These are phyloP conservation scores for Rickenella mellea DNA, from an alignment of 768 basidiomycete genomes.

Conservation along the genomic window DNA sequence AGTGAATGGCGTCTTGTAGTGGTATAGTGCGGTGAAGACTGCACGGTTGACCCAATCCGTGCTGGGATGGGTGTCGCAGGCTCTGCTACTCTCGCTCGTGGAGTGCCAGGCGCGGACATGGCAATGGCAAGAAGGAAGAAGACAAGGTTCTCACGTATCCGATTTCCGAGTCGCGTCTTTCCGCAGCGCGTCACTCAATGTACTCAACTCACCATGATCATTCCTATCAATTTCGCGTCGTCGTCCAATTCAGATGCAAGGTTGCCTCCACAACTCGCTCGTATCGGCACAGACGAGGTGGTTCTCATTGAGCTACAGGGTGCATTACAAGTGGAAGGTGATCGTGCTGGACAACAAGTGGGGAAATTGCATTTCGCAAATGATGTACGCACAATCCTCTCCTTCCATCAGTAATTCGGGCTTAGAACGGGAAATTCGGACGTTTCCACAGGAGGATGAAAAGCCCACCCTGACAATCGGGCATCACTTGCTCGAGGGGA, in stretches of 20 bases:
- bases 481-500: conserved; percentile 86
- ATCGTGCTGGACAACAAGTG: conserved; percentile 62
- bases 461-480: conserved; percentile 78
- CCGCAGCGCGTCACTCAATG: not conserved
- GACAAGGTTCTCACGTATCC: not conserved
- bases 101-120: not conserved
- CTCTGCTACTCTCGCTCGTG: not conserved
- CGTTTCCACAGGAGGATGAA: too few species aligned
- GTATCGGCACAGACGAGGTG: conserved; percentile 69
- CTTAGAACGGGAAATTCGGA: conserved; percentile 31
- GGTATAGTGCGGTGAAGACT: conserved; percentile 74
- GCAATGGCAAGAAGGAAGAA: not conserved
- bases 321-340: conserved; percentile 60
- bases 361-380: conserved; percentile 59
- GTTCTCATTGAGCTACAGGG: conserved; percentile 88
- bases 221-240: conserved; percentile 41
- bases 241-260: conserved; percentile 27
- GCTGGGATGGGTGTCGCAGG: not conserved
- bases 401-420: not conserved
- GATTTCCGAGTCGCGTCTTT: conserved; percentile 4
- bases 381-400: conserved; percentile 1
- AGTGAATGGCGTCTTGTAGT: conserved; percentile 85
- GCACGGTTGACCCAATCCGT: conserved; percentile 21
- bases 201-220: conserved; percentile 41
- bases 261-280: conserved; percentile 56